Percentiles rank a stretch among this genome's conserved stretches.
Evolutionary conservation across 257 asterid genomes (phyloP).

Genomic region (Petunia axillaris): DNA sequence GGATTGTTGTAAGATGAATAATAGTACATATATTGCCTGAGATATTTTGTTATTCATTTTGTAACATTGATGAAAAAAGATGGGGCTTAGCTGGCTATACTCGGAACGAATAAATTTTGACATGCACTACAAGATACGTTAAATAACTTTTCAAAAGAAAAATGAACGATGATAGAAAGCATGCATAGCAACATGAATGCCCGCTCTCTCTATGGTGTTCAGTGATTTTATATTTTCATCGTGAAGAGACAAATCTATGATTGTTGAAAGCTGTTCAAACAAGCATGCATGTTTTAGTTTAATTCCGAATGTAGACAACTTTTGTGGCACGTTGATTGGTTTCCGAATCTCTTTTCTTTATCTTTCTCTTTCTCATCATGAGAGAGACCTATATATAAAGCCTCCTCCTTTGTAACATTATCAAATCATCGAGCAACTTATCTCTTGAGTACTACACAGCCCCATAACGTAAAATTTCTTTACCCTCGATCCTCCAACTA

Average conservation of each 20-base stretch:
- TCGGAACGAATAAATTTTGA: no score
- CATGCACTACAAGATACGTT: no score
- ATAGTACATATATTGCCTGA: no score
- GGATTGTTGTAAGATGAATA: no score
- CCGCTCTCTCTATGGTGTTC: conserved; percentile 28
- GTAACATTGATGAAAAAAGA: no score
- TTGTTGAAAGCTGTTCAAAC: conserved; percentile 42
- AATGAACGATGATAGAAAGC: not conserved
- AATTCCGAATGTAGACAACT: conserved; percentile 31
- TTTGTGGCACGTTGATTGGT: conserved; percentile 43
- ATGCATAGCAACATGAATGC: not conserved
- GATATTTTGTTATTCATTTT: no score
- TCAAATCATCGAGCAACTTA: conserved; percentile 2
- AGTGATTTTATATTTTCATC: conserved; percentile 28
- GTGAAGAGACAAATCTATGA: conserved; percentile 31
- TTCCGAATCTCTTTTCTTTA: conserved; percentile 44
- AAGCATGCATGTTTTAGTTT: conserved; percentile 30
- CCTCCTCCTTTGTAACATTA: not conserved
- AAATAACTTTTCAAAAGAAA: not conserved
- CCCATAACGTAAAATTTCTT: not conserved
- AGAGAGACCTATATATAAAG: conserved; percentile 15
- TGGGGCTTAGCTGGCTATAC: no score
- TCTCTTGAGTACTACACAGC: not conserved
- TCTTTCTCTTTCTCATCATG: conserved; percentile 17
- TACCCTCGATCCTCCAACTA: not conserved